These are phyloP conservation scores for Tetragonia tetragonoides DNA, from an alignment of 148 eudicot species.

Conservation along the genomic window DNA sequence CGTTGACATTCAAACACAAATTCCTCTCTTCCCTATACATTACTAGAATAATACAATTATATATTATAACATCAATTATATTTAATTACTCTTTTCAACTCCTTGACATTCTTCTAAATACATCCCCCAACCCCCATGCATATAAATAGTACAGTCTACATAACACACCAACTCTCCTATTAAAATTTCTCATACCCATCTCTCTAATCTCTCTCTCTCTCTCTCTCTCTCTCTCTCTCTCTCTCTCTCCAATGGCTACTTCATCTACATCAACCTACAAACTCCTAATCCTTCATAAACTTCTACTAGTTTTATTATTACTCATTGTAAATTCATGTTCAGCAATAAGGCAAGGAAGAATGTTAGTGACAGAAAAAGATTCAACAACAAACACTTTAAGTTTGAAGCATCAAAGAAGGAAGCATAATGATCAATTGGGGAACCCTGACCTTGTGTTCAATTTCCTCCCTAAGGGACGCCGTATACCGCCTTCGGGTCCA, in stretches of 20 bases:
- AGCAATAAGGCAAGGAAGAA: constrained; percentile 13
- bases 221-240: not conserved
- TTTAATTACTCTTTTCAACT: not conserved
- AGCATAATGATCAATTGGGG: not conserved
- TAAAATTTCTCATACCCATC: constrained; percentile 3
- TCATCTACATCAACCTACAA: constrained; percentile 10
- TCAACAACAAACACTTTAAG: not conserved
- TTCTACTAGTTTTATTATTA: not conserved
- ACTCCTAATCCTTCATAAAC: constrained; percentile 8
- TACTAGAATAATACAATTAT: no score
- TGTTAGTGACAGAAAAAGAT: not conserved
- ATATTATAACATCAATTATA: no score
- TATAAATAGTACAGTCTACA: not conserved
- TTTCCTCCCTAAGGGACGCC: constrained; percentile 21
- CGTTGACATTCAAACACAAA: constrained; percentile 22
- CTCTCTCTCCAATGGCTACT: constrained; percentile 10
- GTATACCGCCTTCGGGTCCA: constrained; percentile 23
- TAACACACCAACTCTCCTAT: constrained; percentile 10
- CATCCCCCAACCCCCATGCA: not conserved
- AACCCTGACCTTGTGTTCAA: constrained; percentile 20
- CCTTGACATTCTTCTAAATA: not conserved
- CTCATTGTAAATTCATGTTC: constrained; percentile 14
- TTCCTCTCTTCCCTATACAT: constrained; percentile 1
- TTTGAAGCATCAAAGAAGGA: constrained; percentile 20
- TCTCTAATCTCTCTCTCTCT: no score